phyloP scores from a whole-genome alignment of 169 alveolate species.

The Cryptosporidium sp. region DNA sequence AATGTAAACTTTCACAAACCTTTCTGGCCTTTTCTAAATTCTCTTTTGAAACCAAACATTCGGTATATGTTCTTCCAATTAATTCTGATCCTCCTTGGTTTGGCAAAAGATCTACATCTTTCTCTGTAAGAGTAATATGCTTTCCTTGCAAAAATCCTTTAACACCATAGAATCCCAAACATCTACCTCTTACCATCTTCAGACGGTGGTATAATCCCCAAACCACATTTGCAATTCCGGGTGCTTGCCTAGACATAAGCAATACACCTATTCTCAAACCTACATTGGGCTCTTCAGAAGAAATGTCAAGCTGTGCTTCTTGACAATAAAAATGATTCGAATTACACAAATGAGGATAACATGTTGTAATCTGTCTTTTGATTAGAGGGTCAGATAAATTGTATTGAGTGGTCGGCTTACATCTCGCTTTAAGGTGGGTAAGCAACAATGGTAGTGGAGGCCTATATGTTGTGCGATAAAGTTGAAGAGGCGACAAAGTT shows the following conservation, averaged over 20 bases:
- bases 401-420: constrained; percentile 81
- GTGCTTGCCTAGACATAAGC: constrained; percentile 94
- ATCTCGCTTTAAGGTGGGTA: constrained; percentile 68
- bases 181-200: constrained; percentile 82
- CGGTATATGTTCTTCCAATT: constrained; percentile 88
- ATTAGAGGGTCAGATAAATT: constrained; percentile 87
- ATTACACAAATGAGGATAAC: constrained; percentile 86
- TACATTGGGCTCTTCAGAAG: constrained; percentile 70
- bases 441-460: constrained; percentile 64
- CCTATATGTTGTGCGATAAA: constrained; percentile 70
- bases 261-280: constrained; percentile 91
- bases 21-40: constrained; percentile 81
- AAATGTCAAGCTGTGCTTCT: constrained; percentile 63
- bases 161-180: constrained; percentile 90
- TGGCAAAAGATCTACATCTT: constrained; percentile 88
- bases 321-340: constrained; percentile 75
- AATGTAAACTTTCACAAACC: constrained; percentile 80
- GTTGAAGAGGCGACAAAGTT: constrained; percentile 65
- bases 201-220: constrained; percentile 94
- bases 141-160: constrained; percentile 92
- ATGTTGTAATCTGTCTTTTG: constrained; percentile 87
- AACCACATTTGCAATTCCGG: constrained; percentile 96
- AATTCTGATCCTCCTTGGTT: constrained; percentile 97
- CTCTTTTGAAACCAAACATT: constrained; percentile 82
- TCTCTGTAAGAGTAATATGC: constrained; percentile 87